Percentiles rank a stretch among this genome's conserved stretches.
Evolutionary conservation across 345 rosid genomes (phyloP).

Genomic region (Boechera divaricarpa): DNA sequence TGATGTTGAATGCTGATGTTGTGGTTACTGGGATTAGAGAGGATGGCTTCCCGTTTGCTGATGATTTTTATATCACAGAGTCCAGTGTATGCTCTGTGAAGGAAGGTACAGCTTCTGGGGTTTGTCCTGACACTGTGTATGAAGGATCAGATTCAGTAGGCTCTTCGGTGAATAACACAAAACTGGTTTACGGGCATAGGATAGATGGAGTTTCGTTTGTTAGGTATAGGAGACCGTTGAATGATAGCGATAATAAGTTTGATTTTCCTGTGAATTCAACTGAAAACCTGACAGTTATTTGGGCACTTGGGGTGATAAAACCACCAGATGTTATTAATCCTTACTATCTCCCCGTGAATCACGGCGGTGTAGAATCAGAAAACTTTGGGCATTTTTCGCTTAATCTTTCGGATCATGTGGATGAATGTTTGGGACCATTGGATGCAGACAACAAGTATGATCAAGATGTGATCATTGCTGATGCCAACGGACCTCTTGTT

Average conservation of each 20-base stretch:
- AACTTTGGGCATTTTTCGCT: slow-evolving; percentile 48
- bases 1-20: slow-evolving; percentile 84
- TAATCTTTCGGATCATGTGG: slow-evolving; percentile 38
- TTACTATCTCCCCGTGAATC: slow-evolving; percentile 87
- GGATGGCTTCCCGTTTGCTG: slow-evolving; percentile 77
- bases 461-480: slow-evolving; percentile 49
- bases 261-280: slow-evolving; percentile 74
- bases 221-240: slow-evolving; percentile 72
- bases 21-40: slow-evolving; percentile 75
- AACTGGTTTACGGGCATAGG: slow-evolving; percentile 84
- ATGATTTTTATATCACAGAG: slow-evolving; percentile 78
- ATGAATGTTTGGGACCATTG: slow-evolving; percentile 50
- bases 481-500: slow-evolving; percentile 47
- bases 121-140: slow-evolving; percentile 83
- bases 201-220: slow-evolving; percentile 93
- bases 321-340: slow-evolving; percentile 79
- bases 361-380: slow-evolving; percentile 60
- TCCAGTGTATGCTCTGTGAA: slow-evolving; percentile 70
- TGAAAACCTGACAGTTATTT: slow-evolving; percentile 64
- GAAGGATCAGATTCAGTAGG: slow-evolving; percentile 51
- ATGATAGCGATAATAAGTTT: slow-evolving; percentile 63
- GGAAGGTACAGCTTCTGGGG: slow-evolving; percentile 70
- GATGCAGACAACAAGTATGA: slow-evolving; percentile 47
- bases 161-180: slow-evolving; percentile 67
- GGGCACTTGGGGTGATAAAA: slow-evolving; percentile 93